These are phyloP conservation scores for Coemansia sp. DNA, from an alignment of 192 early-diverging fungal genomes.

Conservation along the genomic window DNA sequence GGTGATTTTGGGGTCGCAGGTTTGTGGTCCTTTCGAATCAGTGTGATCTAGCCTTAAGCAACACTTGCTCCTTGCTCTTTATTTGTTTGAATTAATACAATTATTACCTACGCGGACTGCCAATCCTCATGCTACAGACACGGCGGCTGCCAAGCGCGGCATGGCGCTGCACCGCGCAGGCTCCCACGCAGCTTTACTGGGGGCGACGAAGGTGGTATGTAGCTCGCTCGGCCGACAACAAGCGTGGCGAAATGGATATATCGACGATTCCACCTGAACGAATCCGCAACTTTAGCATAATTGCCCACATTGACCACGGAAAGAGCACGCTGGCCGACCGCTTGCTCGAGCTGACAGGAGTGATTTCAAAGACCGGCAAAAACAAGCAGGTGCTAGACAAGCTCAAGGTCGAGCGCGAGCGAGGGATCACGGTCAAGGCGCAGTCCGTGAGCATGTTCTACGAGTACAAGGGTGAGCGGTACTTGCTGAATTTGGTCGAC, in stretches of 20 bases:
- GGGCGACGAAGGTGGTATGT: neutral
- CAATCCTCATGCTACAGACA: conserved; percentile 8
- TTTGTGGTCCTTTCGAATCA: no score
- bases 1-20: no score
- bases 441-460: conserved; percentile 93
- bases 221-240: conserved; percentile 1
- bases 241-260: conserved; percentile 53
- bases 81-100: no score
- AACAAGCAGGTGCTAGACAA: conserved; percentile 95
- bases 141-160: neutral
- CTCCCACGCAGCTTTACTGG: neutral
- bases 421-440: conserved; percentile 97
- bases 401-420: conserved; percentile 89
- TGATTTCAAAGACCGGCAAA: conserved; percentile 63
- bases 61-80: neutral
- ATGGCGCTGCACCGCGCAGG: neutral
- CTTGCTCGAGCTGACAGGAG: conserved; percentile 84
- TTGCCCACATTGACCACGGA: conserved; percentile 84
- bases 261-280: conserved; percentile 67
- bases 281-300: conserved; percentile 92
- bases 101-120: no score
- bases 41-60: neutral
- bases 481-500: conserved; percentile 93
- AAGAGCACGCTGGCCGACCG: conserved; percentile 91
- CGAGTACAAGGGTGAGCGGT: conserved; percentile 68